Percentiles rank a stretch among this genome's conserved stretches.
Conservation (phyloP, 73 alveolate species). For the Diophrys appendiculata region DNA sequence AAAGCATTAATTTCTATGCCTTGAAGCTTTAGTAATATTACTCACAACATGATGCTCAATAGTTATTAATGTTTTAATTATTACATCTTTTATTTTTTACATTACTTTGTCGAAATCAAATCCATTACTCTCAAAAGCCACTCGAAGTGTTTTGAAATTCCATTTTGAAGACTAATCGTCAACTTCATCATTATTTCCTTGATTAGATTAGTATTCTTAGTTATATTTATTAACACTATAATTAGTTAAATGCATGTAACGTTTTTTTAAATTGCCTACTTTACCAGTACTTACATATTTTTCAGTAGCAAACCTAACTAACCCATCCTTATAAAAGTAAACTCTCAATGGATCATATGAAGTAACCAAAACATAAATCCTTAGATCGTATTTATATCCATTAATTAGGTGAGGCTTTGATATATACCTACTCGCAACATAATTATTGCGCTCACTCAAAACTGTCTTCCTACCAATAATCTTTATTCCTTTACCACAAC, state of each 20-base stretch:
- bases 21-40: slow-evolving; percentile 17
- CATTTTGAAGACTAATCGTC: too few relatives aligned
- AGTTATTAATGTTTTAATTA: slow-evolving; percentile 56
- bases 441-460: slow-evolving; percentile 11
- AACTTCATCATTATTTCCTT: too few relatives aligned
- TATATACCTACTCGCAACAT: slow-evolving; percentile 80
- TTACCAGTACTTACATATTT: slow-evolving; percentile 76
- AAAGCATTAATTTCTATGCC: slow-evolving; percentile 44
- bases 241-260: slow-evolving; percentile 65
- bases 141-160: too few relatives aligned
- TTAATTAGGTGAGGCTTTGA: too few relatives aligned
- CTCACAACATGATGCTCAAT: slow-evolving; percentile 52
- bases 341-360: slow-evolving; percentile 95
- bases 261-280: slow-evolving; percentile 6
- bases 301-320: slow-evolving; percentile 97
- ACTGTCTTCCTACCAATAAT: slow-evolving; percentile 61
- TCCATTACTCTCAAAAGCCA: too few relatives aligned
- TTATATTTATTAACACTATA: slow-evolving; percentile 70
- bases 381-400: slow-evolving; percentile 92
- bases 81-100: slow-evolving; percentile 53
- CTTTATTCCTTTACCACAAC: slow-evolving; percentile 96
- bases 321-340: slow-evolving; percentile 95
- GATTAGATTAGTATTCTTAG: too few relatives aligned
- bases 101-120: slow-evolving; percentile 13
- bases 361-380: slow-evolving; percentile 89